Evolutionary conservation across 73 alveolate species (phyloP).

Genomic region (Symbiodinium natans): DNA sequence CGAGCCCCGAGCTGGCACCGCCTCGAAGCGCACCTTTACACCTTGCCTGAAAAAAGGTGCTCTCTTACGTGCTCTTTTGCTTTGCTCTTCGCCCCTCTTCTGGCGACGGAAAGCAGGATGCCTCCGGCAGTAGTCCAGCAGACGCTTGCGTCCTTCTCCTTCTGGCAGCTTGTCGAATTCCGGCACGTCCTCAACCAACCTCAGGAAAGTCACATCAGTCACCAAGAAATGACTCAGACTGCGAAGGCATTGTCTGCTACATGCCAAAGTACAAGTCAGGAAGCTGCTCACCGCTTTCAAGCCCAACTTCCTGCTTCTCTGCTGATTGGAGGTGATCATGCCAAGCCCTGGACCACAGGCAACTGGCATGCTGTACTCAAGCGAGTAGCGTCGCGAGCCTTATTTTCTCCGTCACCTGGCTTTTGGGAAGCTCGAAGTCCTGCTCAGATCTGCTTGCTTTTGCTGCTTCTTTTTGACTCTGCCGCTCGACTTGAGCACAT

Average conservation of each 20-base stretch:
- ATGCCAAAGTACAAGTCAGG: background rate
- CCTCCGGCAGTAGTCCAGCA: constrained; percentile 7
- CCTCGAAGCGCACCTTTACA: constrained; percentile 1
- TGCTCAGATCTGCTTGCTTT: too few species aligned
- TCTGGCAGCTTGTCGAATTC: background rate
- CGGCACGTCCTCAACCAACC: background rate
- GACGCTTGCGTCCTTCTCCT: background rate
- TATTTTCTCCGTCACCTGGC: background rate
- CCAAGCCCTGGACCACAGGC: background rate
- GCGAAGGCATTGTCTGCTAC: too few species aligned
- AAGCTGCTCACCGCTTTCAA: background rate
- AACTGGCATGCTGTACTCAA: background rate
- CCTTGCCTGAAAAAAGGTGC: background rate
- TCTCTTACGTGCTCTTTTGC: too few species aligned
- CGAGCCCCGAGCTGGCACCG: too few species aligned
- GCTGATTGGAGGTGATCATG: background rate
- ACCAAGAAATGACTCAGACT: too few species aligned
- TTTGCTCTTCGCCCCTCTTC: too few species aligned
- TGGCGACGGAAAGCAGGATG: too few species aligned
- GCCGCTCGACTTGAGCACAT: background rate
- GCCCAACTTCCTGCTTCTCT: constrained; percentile 17
- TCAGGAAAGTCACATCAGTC: background rate
- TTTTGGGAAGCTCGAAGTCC: constrained; percentile 20
- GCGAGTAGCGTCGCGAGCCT: background rate
- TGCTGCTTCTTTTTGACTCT: too few species aligned